Evolutionary conservation across 345 rosid species (phyloP).

Genomic region (Lepidium aucheri): DNA sequence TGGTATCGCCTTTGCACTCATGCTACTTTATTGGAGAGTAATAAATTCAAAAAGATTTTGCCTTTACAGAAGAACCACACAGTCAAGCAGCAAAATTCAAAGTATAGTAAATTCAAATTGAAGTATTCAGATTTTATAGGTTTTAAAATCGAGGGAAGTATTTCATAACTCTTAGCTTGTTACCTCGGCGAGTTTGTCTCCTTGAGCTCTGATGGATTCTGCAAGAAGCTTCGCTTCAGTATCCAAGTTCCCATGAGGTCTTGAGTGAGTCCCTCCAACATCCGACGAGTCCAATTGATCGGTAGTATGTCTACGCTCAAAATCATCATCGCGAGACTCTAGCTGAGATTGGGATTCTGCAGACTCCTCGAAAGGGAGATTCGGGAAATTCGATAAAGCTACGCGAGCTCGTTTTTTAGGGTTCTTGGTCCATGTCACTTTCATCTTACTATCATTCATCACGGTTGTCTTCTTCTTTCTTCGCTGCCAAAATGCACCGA

Average conservation of each 20-base stretch:
- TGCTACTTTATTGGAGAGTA: too few relatives aligned
- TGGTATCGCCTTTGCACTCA: not conserved
- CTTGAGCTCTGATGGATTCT: slow-evolving; percentile 52
- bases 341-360: not conserved
- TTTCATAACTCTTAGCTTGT: not conserved
- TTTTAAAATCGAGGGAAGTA: not conserved
- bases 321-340: slow-evolving; percentile 1
- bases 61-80: too few relatives aligned
- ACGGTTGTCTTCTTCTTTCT: not conserved
- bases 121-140: not conserved
- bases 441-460: slow-evolving; percentile 40
- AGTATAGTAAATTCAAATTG: not conserved
- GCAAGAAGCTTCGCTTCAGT: slow-evolving; percentile 37
- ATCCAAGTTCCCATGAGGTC: not conserved
- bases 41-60: not conserved
- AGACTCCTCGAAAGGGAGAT: slow-evolving; percentile 60
- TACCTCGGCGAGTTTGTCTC: slow-evolving; percentile 81
- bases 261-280: not conserved
- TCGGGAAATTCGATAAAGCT: slow-evolving; percentile 31
- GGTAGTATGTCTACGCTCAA: not conserved
- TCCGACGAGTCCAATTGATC: not conserved
- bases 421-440: slow-evolving; percentile 62
- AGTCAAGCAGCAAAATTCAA: not conserved
- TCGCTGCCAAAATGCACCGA: not conserved
- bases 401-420: slow-evolving; percentile 52